These are phyloP conservation scores for Talaromyces sp. DNA, from an alignment of 2,329 filamentous ascomycete species.

Conservation along the genomic window DNA sequence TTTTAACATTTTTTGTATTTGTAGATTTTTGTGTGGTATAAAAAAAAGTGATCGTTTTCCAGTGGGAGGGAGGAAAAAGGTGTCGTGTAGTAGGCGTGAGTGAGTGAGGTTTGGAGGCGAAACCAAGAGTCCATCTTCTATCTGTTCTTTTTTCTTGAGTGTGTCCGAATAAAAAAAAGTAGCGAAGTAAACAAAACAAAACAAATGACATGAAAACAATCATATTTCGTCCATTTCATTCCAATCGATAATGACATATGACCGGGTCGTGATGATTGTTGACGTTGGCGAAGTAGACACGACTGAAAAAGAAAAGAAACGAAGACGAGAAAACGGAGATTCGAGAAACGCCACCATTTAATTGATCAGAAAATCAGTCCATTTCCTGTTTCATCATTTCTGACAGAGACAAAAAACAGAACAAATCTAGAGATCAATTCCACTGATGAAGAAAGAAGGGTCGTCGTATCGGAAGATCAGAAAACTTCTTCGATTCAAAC, in stretches of 20 bases:
- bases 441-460: conserved; percentile 3
- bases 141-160: conserved; percentile 37
- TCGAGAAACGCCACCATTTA: conserved; percentile 6
- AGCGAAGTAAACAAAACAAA: conserved; percentile 9
- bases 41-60: conserved; percentile 9
- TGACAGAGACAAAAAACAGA: background rate
- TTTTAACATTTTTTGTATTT: conserved; percentile 56
- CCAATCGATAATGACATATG: conserved; percentile 9
- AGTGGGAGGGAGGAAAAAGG: background rate
- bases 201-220: conserved; percentile 5
- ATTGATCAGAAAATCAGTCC: background rate
- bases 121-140: conserved; percentile 51
- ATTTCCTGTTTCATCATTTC: background rate
- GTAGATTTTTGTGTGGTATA: conserved; percentile 54
- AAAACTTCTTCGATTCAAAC: conserved; percentile 12
- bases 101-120: conserved; percentile 29
- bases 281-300: background rate
- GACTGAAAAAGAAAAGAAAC: conserved; percentile 9
- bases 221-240: conserved; percentile 7
- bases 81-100: background rate
- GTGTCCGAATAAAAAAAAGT: conserved; percentile 15
- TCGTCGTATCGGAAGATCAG: conserved; percentile 8
- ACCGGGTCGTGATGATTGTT: conserved; percentile 7
- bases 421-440: background rate
- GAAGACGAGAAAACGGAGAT: background rate